A percentile compares a stretch with the other conserved stretches of the same genome.
Conservation (phyloP, 2,329 filamentous ascomycete genomes). For the Albifimbria verrucaria region DNA sequence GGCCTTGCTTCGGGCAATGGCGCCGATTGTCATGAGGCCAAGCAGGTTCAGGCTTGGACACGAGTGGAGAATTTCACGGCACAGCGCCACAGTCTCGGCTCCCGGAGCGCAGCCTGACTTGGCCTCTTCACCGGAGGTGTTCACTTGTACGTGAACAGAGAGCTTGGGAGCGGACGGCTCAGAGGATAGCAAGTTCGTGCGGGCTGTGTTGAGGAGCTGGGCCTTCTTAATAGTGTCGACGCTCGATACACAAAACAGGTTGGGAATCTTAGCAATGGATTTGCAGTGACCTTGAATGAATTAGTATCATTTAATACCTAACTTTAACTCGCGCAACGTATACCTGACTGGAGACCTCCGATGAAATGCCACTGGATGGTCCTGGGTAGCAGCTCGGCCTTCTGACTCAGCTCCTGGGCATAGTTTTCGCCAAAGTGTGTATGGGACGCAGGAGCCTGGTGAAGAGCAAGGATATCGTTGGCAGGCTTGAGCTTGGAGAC, state of each 20-base stretch:
- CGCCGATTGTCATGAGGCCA: conserved; percentile 96
- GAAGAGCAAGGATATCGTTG: conserved; percentile 83
- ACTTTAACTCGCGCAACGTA: too few relatives aligned
- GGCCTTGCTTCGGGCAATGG: conserved; percentile 79
- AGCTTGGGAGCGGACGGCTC: conserved; percentile 45
- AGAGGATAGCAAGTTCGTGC: conserved; percentile 52
- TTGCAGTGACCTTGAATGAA: conserved; percentile 76
- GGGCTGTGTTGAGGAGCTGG: conserved; percentile 71
- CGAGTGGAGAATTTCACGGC: conserved; percentile 63
- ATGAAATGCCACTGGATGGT: conserved; percentile 95
- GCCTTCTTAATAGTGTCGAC: conserved; percentile 89
- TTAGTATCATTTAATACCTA: too few relatives aligned
- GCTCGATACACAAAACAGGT: conserved; percentile 88
- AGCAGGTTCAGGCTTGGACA: conserved; percentile 73
- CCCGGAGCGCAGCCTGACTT: conserved; percentile 80
- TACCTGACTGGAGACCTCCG: conserved; percentile 79
- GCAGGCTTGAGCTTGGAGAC: conserved; percentile 96
- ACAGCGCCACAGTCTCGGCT: conserved; percentile 59
- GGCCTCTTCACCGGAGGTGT: conserved; percentile 82
- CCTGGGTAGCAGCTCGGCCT: conserved; percentile 73
- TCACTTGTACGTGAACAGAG: conserved; percentile 86
- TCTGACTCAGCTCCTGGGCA: conserved; percentile 82
- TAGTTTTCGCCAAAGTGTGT: conserved; percentile 97
- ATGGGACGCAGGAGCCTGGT: conserved; percentile 58
- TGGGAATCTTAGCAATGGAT: conserved; percentile 78